phyloP scores from a whole-genome alignment of 257 asterid species.

The Jaltomata sinuosa region DNA sequence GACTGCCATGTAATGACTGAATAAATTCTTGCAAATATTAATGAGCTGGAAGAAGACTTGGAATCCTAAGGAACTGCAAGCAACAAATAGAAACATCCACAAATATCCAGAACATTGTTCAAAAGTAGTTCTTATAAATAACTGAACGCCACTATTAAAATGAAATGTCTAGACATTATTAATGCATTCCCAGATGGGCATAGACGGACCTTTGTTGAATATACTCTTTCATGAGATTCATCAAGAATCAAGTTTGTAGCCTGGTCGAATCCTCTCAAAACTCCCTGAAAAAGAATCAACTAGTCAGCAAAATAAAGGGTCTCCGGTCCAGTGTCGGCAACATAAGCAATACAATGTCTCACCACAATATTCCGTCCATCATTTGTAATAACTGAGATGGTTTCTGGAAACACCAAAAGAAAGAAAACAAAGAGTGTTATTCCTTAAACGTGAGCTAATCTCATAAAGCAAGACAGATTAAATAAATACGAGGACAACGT shows the following conservation, averaged over 20 bases:
- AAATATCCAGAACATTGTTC: not conserved
- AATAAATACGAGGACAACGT: constrained; percentile 11
- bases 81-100: not conserved
- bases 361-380: constrained; percentile 96
- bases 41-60: not conserved
- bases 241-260: constrained; percentile 95
- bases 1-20: not conserved
- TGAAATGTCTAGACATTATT: not conserved
- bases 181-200: not conserved
- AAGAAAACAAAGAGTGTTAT: not conserved
- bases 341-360: constrained; percentile 11
- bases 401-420: constrained; percentile 41
- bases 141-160: not conserved
- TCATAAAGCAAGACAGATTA: not conserved
- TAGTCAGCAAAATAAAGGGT: not conserved
- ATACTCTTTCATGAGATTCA: constrained; percentile 96
- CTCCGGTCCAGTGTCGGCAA: not conserved
- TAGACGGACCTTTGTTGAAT: constrained; percentile 79
- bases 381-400: constrained; percentile 82
- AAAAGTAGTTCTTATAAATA: not conserved
- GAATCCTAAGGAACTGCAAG: not conserved
- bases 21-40: not conserved
- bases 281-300: constrained; percentile 47
- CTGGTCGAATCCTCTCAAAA: constrained; percentile 89
- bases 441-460: not conserved